phyloP scores from a whole-genome alignment of 2,329 filamentous ascomycete species.

The Stenocarpella maydis region DNA sequence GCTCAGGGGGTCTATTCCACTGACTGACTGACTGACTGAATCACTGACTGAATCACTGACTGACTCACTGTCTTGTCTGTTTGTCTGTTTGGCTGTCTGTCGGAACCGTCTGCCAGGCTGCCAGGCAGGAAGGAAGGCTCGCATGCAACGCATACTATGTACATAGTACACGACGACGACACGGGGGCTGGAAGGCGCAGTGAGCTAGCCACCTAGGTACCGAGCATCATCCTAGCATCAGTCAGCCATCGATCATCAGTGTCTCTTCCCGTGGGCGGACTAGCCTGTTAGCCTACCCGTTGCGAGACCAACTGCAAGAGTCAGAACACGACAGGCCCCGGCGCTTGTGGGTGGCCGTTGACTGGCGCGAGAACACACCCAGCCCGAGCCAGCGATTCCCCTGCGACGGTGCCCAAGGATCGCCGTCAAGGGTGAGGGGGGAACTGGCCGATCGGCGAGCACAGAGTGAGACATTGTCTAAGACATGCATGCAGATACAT shows the following conservation, averaged over 20 bases:
- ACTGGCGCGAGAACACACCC: slow-evolving; percentile 8
- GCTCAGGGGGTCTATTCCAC: too few relatives aligned
- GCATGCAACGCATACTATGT: neutral
- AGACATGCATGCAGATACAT: slow-evolving; percentile 44
- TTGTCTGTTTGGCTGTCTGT: neutral
- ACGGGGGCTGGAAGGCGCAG: neutral
- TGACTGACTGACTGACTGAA: too few relatives aligned
- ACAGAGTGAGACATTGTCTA: slow-evolving; percentile 48
- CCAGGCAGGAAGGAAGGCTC: neutral
- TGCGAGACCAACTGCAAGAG: slow-evolving; percentile 27
- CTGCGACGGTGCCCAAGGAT: slow-evolving; percentile 3
- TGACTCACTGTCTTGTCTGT: neutral
- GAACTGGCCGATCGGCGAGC: slow-evolving; percentile 45
- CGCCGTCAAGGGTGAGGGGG: slow-evolving; percentile 28
- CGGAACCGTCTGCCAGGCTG: neutral
- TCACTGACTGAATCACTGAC: too few relatives aligned
- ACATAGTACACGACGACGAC: too few relatives aligned
- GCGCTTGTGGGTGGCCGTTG: slow-evolving; percentile 25
- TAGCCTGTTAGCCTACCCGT: slow-evolving; percentile 15
- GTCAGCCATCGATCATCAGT: slow-evolving; percentile 26
- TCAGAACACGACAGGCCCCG: slow-evolving; percentile 21
- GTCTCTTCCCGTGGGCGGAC: slow-evolving; percentile 1
- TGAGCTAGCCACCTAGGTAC: too few relatives aligned
- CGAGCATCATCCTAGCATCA: slow-evolving; percentile 20
- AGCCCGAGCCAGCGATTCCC: neutral